phyloP scores from a whole-genome alignment of 225 moss, liverwort and hornwort species.

The Marchantia polymorpha region DNA sequence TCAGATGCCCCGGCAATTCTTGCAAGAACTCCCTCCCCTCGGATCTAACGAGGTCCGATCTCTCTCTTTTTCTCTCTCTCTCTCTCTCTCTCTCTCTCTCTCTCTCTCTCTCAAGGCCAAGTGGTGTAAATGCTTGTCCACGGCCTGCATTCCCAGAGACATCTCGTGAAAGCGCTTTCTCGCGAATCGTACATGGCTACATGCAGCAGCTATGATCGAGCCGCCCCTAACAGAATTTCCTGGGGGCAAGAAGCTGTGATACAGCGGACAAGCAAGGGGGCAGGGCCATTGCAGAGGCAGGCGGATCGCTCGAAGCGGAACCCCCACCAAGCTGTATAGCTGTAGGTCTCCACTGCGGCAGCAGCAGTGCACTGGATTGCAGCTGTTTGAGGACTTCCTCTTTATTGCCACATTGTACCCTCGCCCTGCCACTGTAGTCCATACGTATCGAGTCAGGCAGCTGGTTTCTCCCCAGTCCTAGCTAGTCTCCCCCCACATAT shows the following conservation, averaged over 20 bases:
- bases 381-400: background rate
- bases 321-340: too few species aligned
- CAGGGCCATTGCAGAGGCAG: background rate
- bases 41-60: background rate
- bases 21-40: background rate
- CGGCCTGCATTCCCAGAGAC: background rate
- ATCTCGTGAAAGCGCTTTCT: background rate
- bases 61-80: too few species aligned
- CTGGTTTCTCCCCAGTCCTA: too few species aligned
- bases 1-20: too few species aligned
- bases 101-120: background rate
- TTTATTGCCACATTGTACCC: background rate
- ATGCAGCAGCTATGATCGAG: background rate
- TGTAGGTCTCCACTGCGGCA: too few species aligned
- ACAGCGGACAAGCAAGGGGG: background rate
- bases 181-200: background rate
- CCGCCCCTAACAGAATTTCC: background rate
- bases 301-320: background rate
- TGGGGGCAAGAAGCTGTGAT: background rate
- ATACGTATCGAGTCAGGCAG: too few species aligned
- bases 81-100: background rate
- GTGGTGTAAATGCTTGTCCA: background rate
- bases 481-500: too few species aligned
- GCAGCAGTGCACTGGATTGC: background rate
- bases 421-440: too few species aligned